Conservation (phyloP, 768 basidiomycete genomes). For the Cyclocybe aegerita region DNA sequence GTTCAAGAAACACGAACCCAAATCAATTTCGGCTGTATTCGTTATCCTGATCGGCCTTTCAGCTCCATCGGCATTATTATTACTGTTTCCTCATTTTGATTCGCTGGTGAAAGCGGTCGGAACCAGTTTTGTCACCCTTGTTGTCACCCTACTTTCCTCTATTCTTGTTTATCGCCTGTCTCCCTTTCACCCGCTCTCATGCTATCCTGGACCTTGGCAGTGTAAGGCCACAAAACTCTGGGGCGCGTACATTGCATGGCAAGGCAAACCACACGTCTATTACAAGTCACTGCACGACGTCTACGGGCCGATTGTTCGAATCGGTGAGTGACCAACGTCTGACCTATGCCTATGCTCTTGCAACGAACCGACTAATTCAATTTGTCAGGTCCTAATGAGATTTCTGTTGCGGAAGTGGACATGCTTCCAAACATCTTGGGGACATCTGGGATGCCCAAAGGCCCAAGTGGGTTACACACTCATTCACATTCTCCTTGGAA, state of each 20-base stretch:
- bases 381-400: constrained; percentile 41
- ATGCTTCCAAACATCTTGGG: constrained; percentile 34
- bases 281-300: constrained; percentile 44
- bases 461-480: constrained; percentile 35
- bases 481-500: not conserved
- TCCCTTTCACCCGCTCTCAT: constrained; percentile 45
- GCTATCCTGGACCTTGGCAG: constrained; percentile 44
- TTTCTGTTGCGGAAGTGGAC: constrained; percentile 34
- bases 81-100: not conserved
- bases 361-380: not conserved
- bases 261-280: constrained; percentile 43
- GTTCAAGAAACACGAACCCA: constrained; percentile 14
- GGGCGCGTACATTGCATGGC: constrained; percentile 27
- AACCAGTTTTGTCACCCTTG: not conserved
- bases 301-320: constrained; percentile 60
- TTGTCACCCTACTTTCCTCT: constrained; percentile 14
- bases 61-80: not conserved
- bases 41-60: not conserved
- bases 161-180: constrained; percentile 42
- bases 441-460: constrained; percentile 39
- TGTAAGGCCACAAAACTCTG: constrained; percentile 41
- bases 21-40: not conserved
- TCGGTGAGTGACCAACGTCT: constrained; percentile 33
- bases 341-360: not conserved
- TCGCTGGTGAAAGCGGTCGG: not conserved